Evolutionary conservation across 352 stramenopile species (phyloP).

Genomic region (Elongisporangium anandrum): DNA sequence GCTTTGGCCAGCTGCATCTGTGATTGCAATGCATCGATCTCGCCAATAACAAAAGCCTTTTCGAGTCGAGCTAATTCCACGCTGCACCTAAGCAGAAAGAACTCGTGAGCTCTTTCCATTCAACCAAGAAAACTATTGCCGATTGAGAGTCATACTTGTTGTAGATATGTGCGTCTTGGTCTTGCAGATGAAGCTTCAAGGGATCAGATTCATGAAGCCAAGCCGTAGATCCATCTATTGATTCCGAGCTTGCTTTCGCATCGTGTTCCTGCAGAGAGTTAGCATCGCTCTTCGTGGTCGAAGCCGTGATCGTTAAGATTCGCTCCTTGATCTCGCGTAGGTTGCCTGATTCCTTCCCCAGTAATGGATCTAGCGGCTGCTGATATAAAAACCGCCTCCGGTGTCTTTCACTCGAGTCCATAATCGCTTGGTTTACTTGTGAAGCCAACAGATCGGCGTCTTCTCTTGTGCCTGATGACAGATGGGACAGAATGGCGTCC

Average conservation of each 20-base stretch:
- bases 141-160: conserved; percentile 21
- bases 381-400: conserved; percentile 26
- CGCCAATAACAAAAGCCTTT: conserved; percentile 23
- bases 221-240: conserved; percentile 3
- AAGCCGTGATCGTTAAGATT: conserved; percentile 12
- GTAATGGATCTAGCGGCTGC: conserved; percentile 15
- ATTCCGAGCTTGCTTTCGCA: background rate
- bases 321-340: conserved; percentile 15
- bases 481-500: conserved; percentile 3
- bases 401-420: background rate
- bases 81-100: conserved; percentile 17
- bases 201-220: conserved; percentile 33
- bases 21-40: conserved; percentile 27
- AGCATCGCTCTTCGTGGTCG: background rate
- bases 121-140: background rate
- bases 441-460: background rate
- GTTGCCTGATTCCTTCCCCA: conserved; percentile 15
- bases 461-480: background rate
- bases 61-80: conserved; percentile 29
- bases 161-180: conserved; percentile 34
- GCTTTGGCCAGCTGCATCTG: conserved; percentile 24
- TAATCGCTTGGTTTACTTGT: background rate
- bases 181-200: conserved; percentile 19
- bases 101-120: background rate
- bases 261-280: background rate